Evolutionary conservation across 2,329 filamentous ascomycete genomes (phyloP).

Genomic region (Periconia sp.): DNA sequence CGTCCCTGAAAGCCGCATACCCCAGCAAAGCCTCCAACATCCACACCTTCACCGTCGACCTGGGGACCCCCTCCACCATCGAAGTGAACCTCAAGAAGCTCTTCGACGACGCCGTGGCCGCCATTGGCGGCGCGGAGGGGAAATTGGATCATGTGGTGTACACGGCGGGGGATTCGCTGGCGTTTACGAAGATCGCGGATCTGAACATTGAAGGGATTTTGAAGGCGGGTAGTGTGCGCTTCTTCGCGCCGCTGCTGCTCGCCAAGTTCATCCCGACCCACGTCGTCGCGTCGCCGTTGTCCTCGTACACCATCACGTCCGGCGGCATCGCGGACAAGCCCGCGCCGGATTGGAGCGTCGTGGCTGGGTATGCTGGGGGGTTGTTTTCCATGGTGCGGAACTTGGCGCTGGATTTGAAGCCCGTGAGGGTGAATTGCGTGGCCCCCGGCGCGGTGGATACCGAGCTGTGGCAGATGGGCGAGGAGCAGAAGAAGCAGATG

Average conservation of each 20-base stretch:
- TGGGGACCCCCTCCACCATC: constrained; percentile 64
- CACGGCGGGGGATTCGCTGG: constrained; percentile 57
- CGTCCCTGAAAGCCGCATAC: constrained; percentile 48
- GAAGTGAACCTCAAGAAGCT: constrained; percentile 57
- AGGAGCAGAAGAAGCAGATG: constrained; percentile 25
- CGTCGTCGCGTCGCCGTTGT: constrained; percentile 37
- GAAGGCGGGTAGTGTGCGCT: constrained; percentile 52
- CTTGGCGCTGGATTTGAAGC: constrained; percentile 64
- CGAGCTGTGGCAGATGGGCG: constrained; percentile 43
- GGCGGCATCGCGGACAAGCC: constrained; percentile 57
- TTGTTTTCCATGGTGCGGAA: constrained; percentile 56
- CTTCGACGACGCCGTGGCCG: constrained; percentile 63
- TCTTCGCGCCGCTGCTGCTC: constrained; percentile 54
- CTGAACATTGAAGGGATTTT: constrained; percentile 46
- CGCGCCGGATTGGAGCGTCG: constrained; percentile 53
- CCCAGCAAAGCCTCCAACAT: constrained; percentile 53
- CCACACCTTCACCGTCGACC: constrained; percentile 49
- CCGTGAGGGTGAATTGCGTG: constrained; percentile 65
- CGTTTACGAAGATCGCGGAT: constrained; percentile 44
- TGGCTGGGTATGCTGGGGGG: constrained; percentile 54
- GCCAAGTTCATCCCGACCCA: constrained; percentile 55
- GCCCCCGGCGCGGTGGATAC: constrained; percentile 56
- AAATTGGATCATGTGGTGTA: constrained; percentile 60
- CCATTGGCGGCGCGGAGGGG: constrained; percentile 35
- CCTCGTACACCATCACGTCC: constrained; percentile 60